phyloP scores from a whole-genome alignment of 805 yeast species.

The Nakazawaea molendinolei region DNA sequence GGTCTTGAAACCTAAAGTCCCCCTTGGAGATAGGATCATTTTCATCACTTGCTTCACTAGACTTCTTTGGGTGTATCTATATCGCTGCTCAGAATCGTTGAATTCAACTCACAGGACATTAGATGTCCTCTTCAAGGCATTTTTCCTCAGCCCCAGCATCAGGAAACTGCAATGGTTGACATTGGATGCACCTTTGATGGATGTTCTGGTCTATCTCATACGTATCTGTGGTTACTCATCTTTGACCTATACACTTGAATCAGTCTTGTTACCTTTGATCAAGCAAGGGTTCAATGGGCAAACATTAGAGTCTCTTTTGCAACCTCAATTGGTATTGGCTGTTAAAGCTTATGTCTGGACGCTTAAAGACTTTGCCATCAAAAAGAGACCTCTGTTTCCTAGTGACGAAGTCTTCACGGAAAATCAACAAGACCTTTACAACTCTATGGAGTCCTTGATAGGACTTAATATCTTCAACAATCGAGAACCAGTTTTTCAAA shows the following conservation, averaged over 20 bases:
- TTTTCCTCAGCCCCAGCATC: slow-evolving; percentile 36
- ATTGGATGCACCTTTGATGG: slow-evolving; percentile 52
- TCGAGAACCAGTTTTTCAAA: slow-evolving; percentile 33
- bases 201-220: slow-evolving; percentile 66
- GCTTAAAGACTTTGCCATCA: slow-evolving; percentile 50
- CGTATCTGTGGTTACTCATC: slow-evolving; percentile 75
- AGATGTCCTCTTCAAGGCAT: slow-evolving; percentile 53
- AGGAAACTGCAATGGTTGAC: slow-evolving; percentile 75
- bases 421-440: neutral
- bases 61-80: slow-evolving; percentile 83
- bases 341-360: slow-evolving; percentile 68
- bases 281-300: slow-evolving; percentile 52
- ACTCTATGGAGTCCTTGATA: neutral
- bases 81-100: slow-evolving; percentile 80
- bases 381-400: slow-evolving; percentile 71
- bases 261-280: slow-evolving; percentile 65
- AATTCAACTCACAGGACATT: slow-evolving; percentile 80
- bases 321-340: slow-evolving; percentile 67
- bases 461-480: slow-evolving; percentile 17
- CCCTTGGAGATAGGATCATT: slow-evolving; percentile 42
- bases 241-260: slow-evolving; percentile 73
- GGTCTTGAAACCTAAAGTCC: slow-evolving; percentile 56
- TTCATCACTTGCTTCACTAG: slow-evolving; percentile 64
- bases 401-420: slow-evolving; percentile 35
- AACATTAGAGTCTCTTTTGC: slow-evolving; percentile 52